A percentile compares a stretch with the other conserved stretches of the same genome.
Evolutionary conservation across 257 asterid species (phyloP).

Genomic region (Rubia yunnanensis): DNA sequence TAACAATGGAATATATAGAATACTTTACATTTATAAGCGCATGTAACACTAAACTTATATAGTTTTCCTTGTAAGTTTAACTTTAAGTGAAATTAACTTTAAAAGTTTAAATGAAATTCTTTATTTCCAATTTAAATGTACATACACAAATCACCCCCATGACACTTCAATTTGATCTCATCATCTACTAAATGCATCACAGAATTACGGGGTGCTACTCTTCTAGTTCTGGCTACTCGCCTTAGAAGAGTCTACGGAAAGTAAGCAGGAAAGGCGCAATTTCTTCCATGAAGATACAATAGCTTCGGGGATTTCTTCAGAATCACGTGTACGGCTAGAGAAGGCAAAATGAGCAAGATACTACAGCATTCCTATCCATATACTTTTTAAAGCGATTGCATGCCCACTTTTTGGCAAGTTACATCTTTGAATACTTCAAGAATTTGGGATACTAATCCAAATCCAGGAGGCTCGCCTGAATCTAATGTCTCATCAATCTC

Average conservation of each 20-base stretch:
- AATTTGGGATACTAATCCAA: conserved; percentile 13
- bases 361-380: too few species aligned
- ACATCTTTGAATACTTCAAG: conserved; percentile 33
- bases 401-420: conserved; percentile 51
- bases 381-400: too few species aligned
- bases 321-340: conserved; percentile 30
- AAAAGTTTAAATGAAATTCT: too few species aligned
- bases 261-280: conserved; percentile 34
- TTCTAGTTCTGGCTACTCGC: not conserved
- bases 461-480: conserved; percentile 21
- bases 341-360: too few species aligned
- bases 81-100: too few species aligned
- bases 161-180: conserved; percentile 34
- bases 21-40: too few species aligned
- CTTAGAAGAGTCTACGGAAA: conserved; percentile 22
- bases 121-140: too few species aligned
- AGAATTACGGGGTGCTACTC: conserved; percentile 17
- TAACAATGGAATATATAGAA: too few species aligned
- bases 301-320: conserved; percentile 15
- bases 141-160: too few species aligned
- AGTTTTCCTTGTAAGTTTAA: too few species aligned
- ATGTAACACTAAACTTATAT: too few species aligned
- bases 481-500: too few species aligned
- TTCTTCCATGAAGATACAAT: conserved; percentile 23
- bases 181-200: conserved; percentile 34